phyloP scores from a whole-genome alignment of 345 rosid genomes.

The Euphorbia pulcherrima region DNA sequence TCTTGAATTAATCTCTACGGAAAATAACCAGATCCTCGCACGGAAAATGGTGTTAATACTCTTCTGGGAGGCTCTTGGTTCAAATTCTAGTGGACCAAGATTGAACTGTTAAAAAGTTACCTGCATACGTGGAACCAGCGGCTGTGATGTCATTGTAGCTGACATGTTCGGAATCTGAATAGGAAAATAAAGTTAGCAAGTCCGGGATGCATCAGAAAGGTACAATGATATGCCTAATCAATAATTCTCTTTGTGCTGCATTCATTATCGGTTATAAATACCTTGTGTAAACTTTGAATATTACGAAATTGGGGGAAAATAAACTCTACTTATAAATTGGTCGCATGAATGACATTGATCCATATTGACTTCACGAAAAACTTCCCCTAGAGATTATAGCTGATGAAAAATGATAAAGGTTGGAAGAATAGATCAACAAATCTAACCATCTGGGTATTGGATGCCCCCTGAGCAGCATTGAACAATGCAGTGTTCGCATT shows the following conservation, averaged over 20 bases:
- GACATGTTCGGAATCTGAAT: constrained; percentile 83
- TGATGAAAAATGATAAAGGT: constrained; percentile 9
- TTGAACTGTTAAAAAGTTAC: constrained; percentile 31
- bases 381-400: not conserved
- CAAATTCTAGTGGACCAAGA: constrained; percentile 2
- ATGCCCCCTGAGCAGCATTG: constrained; percentile 82
- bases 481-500: constrained; percentile 71
- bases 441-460: constrained; percentile 77
- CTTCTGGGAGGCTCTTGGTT: not conserved
- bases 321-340: not conserved
- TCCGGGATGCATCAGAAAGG: constrained; percentile 9
- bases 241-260: not conserved
- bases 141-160: constrained; percentile 64
- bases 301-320: not conserved
- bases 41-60: not conserved
- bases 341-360: not conserved
- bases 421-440: constrained; percentile 10
- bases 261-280: not conserved
- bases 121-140: constrained; percentile 70
- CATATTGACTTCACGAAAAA: not conserved
- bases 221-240: not conserved
- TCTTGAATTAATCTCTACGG: not conserved
- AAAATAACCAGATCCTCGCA: not conserved
- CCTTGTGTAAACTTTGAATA: not conserved
- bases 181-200: constrained; percentile 7